A percentile compares a stretch with the other conserved stretches of the same genome.
Evolutionary conservation across 2,329 filamentous ascomycete species (phyloP).

Genomic region (Aspergillus sp.): DNA sequence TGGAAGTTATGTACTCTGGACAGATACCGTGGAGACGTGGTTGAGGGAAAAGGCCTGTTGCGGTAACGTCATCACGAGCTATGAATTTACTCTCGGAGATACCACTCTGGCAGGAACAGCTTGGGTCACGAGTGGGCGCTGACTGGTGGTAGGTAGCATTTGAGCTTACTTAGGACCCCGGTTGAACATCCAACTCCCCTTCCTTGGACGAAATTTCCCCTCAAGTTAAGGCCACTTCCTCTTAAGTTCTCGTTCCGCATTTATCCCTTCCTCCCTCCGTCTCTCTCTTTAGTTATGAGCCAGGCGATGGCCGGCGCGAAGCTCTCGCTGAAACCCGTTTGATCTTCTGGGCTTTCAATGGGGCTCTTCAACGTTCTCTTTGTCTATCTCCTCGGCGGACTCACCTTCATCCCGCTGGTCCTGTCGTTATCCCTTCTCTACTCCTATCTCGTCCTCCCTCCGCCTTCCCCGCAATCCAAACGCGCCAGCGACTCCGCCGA

Average conservation of each 20-base stretch:
- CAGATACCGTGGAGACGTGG: no score
- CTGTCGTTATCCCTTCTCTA: constrained; percentile 62
- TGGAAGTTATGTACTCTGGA: no score
- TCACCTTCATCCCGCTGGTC: constrained; percentile 81
- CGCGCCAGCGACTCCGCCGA: constrained; percentile 38
- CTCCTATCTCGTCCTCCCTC: constrained; percentile 67
- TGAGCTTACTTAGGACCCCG: no score
- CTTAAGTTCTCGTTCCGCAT: background rate
- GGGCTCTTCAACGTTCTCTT: constrained; percentile 60
- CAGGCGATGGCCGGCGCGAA: constrained; percentile 24
- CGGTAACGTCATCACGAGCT: no score
- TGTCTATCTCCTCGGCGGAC: constrained; percentile 79
- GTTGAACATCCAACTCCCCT: no score
- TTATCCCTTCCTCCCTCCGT: background rate
- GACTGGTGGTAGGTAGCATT: no score
- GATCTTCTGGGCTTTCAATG: constrained; percentile 38
- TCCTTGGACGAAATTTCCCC: no score
- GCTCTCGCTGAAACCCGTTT: constrained; percentile 30
- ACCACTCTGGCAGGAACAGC: no score
- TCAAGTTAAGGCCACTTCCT: background rate
- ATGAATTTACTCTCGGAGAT: no score
- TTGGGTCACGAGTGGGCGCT: background rate
- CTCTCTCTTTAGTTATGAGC: constrained; percentile 19
- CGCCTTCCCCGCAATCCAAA: constrained; percentile 23
- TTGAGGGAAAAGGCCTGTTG: no score